Conservation (phyloP, 768 basidiomycete genomes). For the Rubroboletus pulcherrimus region DNA sequence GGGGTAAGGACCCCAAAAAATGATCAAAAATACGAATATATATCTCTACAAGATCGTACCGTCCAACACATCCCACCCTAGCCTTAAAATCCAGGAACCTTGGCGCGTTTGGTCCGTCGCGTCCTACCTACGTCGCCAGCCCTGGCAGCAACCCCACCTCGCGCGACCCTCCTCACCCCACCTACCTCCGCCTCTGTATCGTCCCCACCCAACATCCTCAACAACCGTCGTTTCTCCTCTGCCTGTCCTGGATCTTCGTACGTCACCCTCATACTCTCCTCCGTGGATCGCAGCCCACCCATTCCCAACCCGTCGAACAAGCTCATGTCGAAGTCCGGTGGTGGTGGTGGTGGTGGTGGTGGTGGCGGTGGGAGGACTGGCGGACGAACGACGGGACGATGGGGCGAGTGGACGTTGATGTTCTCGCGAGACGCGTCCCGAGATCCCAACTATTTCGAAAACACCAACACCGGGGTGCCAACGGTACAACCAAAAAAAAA, state of each 20-base stretch:
- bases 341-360: background rate
- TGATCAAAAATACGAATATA: background rate
- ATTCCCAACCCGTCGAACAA: constrained; percentile 21
- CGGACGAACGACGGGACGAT: constrained; percentile 4
- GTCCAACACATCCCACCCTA: background rate
- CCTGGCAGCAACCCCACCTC: background rate
- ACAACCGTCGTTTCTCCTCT: constrained; percentile 54
- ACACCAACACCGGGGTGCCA: background rate
- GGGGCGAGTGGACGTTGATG: constrained; percentile 1
- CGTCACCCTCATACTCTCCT: constrained; percentile 53
- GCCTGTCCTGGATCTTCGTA: constrained; percentile 68
- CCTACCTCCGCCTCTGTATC: background rate
- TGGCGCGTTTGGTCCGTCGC: background rate
- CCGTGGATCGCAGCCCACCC: constrained; percentile 22
- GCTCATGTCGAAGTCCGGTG: constrained; percentile 29
- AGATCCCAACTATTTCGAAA: constrained; percentile 22
- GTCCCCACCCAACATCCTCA: constrained; percentile 45
- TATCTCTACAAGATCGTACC: background rate
- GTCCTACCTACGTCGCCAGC: background rate
- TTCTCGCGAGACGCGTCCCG: constrained; percentile 37
- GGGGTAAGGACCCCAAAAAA: background rate
- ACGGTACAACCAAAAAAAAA: too few relatives aligned
- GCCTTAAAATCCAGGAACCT: background rate
- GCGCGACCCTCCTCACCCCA: background rate
- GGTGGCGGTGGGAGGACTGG: background rate